Percentiles rank a stretch among this genome's conserved stretches.
Evolutionary conservation across 169 alveolate species (phyloP).

Genomic region (Eimeria necatrix): DNA sequence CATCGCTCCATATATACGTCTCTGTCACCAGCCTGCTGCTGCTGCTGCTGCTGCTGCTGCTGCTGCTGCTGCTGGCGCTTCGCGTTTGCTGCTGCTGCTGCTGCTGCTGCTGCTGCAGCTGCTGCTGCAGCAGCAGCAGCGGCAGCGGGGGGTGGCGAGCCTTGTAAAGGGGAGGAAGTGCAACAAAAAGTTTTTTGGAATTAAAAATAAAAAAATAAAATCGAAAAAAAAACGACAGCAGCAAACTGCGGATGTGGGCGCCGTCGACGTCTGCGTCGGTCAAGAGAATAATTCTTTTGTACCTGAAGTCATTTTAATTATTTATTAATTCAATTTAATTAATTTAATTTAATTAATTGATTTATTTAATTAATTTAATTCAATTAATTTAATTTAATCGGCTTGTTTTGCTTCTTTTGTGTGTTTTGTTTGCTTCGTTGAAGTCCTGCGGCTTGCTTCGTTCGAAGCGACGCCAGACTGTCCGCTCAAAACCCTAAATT

Average conservation of each 20-base stretch:
- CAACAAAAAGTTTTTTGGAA: constrained; percentile 88
- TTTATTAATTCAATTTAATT: no score
- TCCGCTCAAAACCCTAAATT: no score
- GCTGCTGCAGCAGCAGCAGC: not conserved
- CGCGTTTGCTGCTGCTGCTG: no score
- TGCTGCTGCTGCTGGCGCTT: no score
- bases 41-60: not conserved
- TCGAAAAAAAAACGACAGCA: constrained; percentile 87
- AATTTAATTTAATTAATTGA: not conserved
- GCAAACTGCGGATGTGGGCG: constrained; percentile 87
- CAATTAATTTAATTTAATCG: not conserved
- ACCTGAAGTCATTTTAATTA: constrained; percentile 81
- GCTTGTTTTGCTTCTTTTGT: not conserved
- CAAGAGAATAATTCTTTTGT: constrained; percentile 89
- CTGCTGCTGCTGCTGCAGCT: not conserved
- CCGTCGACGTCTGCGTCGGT: constrained; percentile 94
- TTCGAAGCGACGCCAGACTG: no score
- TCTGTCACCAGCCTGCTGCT: constrained; percentile 1
- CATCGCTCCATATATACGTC: constrained; percentile 51
- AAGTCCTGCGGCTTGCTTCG: no score
- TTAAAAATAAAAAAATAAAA: constrained; percentile 85
- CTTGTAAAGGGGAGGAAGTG: constrained; percentile 90
- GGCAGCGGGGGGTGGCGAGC: constrained; percentile 83
- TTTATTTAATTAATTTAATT: no score
- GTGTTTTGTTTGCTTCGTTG: not conserved